phyloP scores from a whole-genome alignment of 1,139 yeast genomes.

The Candida sp. region DNA sequence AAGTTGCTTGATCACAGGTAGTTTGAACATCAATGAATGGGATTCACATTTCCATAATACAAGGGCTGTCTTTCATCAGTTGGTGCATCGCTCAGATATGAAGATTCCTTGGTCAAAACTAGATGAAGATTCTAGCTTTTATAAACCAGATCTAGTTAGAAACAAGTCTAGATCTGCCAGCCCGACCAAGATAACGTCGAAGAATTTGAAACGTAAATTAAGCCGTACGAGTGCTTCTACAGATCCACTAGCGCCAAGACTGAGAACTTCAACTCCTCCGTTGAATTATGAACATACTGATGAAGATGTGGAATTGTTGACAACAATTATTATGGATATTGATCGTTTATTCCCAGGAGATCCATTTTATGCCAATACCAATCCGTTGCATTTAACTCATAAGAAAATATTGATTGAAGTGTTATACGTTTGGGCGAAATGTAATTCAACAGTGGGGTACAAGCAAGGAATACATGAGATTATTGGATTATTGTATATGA shows the following conservation, averaged over 20 bases:
- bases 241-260: neutral
- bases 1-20: slow-evolving; percentile 33
- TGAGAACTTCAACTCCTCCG: slow-evolving; percentile 5
- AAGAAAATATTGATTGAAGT: slow-evolving; percentile 49
- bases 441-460: slow-evolving; percentile 52
- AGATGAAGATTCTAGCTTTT: slow-evolving; percentile 28
- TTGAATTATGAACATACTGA: slow-evolving; percentile 5
- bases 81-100: slow-evolving; percentile 29
- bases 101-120: slow-evolving; percentile 38
- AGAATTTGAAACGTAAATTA: neutral
- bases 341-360: slow-evolving; percentile 64
- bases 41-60: slow-evolving; percentile 23
- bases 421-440: slow-evolving; percentile 52
- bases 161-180: slow-evolving; percentile 2
- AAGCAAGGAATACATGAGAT: slow-evolving; percentile 74
- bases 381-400: slow-evolving; percentile 11
- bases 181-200: neutral
- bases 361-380: slow-evolving; percentile 34
- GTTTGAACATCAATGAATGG: slow-evolving; percentile 37
- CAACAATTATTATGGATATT: slow-evolving; percentile 59
- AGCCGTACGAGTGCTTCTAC: neutral
- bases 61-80: slow-evolving; percentile 36
- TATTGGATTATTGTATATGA: slow-evolving; percentile 55
- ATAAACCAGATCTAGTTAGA: slow-evolving; percentile 11
- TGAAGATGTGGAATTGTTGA: slow-evolving; percentile 22